A percentile compares a stretch with the other conserved stretches of the same genome.
phyloP scores from a whole-genome alignment of 2,329 filamentous ascomycete species.

The Ophiocordyceps australis region DNA sequence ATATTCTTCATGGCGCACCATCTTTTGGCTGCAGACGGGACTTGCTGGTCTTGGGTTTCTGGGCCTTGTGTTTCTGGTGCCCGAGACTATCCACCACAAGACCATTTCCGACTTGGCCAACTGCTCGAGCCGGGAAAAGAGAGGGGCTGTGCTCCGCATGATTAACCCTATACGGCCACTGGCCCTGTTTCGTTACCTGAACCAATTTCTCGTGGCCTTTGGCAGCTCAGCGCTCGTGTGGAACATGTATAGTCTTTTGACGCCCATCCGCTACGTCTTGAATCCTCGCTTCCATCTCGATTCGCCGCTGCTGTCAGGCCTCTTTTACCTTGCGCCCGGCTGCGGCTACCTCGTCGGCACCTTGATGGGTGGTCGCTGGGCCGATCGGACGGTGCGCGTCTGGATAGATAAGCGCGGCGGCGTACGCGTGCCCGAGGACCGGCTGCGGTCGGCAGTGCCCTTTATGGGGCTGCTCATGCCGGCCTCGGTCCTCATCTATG shows the following conservation, averaged over 20 bases:
- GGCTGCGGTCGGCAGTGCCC: conserved; percentile 38
- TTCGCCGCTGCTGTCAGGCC: conserved; percentile 45
- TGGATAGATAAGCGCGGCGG: conserved; percentile 42
- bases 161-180: conserved; percentile 49
- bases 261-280: conserved; percentile 53
- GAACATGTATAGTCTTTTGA: conserved; percentile 49
- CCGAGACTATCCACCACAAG: conserved; percentile 53
- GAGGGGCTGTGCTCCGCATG: conserved; percentile 37
- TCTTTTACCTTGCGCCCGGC: conserved; percentile 61
- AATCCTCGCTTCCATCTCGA: conserved; percentile 56
- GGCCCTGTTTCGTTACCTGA: conserved; percentile 47
- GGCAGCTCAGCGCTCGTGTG: conserved; percentile 48
- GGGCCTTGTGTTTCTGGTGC: conserved; percentile 46
- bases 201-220: conserved; percentile 40
- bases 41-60: conserved; percentile 41
- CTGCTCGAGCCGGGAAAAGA: conserved; percentile 27
- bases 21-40: conserved; percentile 62
- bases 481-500: conserved; percentile 44
- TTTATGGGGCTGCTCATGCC: conserved; percentile 41
- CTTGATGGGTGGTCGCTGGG: conserved; percentile 54
- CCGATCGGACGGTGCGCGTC: conserved; percentile 45
- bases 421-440: conserved; percentile 47
- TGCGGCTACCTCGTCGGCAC: conserved; percentile 52
- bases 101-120: conserved; percentile 43
- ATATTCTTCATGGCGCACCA: conserved; percentile 52